Conservation (phyloP, 2,329 filamentous ascomycete genomes). For the Periconia digitata region DNA sequence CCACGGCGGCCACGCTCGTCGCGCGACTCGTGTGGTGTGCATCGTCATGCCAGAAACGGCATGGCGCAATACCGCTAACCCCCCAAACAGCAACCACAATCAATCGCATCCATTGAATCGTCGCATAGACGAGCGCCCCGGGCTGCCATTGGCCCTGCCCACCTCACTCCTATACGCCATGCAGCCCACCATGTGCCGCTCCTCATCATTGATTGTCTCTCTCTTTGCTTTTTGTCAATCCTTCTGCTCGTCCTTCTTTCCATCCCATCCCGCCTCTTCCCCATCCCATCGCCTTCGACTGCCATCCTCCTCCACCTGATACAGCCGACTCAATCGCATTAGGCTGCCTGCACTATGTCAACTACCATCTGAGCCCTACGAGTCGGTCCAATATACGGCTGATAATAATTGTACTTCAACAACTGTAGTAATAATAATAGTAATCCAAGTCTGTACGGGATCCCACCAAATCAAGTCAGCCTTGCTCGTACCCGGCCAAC, state of each 20-base stretch:
- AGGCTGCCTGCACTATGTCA: no score
- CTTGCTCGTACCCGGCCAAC: neutral
- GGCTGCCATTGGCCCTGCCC: slow-evolving; percentile 12
- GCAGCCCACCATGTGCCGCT: slow-evolving; percentile 1
- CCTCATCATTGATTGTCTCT: neutral
- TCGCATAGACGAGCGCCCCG: neutral
- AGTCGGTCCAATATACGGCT: neutral
- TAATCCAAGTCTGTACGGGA: neutral
- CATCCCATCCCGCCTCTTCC: neutral
- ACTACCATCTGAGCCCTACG: neutral
- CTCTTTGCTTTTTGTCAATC: neutral
- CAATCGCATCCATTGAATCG: neutral
- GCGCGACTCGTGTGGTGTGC: neutral
- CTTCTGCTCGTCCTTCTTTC: neutral
- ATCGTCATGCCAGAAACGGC: neutral
- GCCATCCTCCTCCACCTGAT: neutral
- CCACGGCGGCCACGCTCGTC: neutral
- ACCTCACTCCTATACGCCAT: slow-evolving; percentile 11
- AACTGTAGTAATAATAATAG: neutral
- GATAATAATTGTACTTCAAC: neutral
- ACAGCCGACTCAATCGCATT: neutral
- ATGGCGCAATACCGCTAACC: slow-evolving; percentile 2
- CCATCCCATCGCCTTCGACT: neutral
- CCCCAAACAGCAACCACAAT: neutral
- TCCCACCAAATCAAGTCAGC: no score